Evolutionary conservation across 768 basidiomycete genomes (phyloP).

Genomic region (Psilocybe sp.): DNA sequence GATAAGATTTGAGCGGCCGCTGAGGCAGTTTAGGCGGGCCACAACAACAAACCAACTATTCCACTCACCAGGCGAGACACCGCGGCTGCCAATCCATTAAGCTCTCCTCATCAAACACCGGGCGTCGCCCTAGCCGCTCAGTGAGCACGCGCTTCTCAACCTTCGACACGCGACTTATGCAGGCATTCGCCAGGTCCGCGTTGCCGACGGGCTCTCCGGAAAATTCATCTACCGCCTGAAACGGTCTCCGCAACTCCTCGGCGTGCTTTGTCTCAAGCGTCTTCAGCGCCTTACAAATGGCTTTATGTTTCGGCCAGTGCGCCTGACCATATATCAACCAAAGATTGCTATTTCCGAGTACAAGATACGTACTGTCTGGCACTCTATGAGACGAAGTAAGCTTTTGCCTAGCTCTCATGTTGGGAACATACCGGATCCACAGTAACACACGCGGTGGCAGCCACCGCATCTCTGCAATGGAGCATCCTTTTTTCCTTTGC

Average conservation of each 20-base stretch:
- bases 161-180: constrained; percentile 8
- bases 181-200: constrained; percentile 11
- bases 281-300: constrained; percentile 28
- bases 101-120: constrained; percentile 20
- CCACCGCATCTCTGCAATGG: too few relatives aligned
- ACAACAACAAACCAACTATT: not conserved
- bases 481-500: too few relatives aligned
- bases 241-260: constrained; percentile 5
- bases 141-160: constrained; percentile 8
- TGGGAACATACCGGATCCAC: too few relatives aligned
- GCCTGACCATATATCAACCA: constrained; percentile 9
- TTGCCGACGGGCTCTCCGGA: not conserved
- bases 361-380: too few relatives aligned
- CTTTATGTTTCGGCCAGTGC: constrained; percentile 30
- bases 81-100: constrained; percentile 26
- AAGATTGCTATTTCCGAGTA: too few relatives aligned
- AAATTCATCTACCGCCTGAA: constrained; percentile 10
- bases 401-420: too few relatives aligned
- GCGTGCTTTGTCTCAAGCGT: constrained; percentile 18
- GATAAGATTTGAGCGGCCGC: constrained; percentile 23
- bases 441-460: too few relatives aligned
- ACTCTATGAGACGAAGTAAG: too few relatives aligned
- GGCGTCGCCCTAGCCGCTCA: constrained; percentile 11
- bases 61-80: constrained; percentile 26
- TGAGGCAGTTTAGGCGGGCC: not conserved